These are phyloP conservation scores for Dactylis glomerata DNA, from an alignment of 176 grass and related monocot genomes.

Conservation along the genomic window DNA sequence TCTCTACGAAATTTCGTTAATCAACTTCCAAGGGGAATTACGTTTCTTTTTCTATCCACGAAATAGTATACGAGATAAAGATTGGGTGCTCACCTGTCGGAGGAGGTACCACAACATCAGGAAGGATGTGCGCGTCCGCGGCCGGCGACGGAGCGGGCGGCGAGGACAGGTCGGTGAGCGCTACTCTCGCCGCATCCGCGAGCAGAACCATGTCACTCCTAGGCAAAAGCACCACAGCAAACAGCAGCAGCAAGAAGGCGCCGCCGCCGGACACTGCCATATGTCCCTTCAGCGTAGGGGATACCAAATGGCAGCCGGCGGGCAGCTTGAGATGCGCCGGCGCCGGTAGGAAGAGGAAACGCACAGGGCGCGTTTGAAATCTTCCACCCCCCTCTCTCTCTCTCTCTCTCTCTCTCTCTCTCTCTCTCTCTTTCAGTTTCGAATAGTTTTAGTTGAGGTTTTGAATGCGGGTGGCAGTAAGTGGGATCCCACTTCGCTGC, in stretches of 20 bases:
- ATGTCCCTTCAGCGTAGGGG: neutral
- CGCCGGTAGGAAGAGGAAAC: neutral
- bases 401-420: neutral
- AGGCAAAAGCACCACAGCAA: neutral
- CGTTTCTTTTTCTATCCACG: neutral
- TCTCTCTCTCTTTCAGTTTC: neutral
- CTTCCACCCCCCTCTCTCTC: neutral
- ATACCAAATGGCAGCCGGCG: neutral
- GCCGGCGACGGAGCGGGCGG: conserved; percentile 16
- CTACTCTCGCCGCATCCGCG: neutral
- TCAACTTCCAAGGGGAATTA: too few relatives aligned
- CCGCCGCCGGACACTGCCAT: neutral
- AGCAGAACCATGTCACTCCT: neutral
- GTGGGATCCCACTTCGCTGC: conserved; percentile 7
- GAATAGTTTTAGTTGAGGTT: neutral
- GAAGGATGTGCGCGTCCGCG: neutral
- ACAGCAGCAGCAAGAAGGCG: neutral
- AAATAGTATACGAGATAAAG: neutral
- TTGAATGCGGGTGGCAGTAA: neutral
- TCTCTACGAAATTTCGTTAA: too few relatives aligned
- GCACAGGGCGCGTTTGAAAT: neutral
- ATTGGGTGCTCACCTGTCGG: neutral
- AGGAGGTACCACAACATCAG: neutral
- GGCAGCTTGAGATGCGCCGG: neutral
- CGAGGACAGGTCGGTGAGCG: neutral